Evolutionary conservation across 2,329 filamentous ascomycete species (phyloP), one percentile per base, ranked within the genome.

Genomic region (Nannizziopsis barbatae): DNA sequence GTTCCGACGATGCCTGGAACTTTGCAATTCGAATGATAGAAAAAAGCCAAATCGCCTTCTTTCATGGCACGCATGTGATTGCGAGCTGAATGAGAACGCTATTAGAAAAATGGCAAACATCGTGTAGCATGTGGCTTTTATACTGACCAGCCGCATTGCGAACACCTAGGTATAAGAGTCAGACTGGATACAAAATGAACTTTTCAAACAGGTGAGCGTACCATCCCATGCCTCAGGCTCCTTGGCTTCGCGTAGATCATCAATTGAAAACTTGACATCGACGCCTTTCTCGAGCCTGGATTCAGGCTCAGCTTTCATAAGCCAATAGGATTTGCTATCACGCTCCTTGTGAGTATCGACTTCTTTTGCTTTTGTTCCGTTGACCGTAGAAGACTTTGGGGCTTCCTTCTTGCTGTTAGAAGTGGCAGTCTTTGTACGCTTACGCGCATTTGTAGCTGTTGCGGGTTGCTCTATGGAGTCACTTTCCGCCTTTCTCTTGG

Each of bases 11-110:
- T 87, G 2, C 86, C 90, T 0, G 89, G 88, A 18, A 83, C 77
- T 63, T 93, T 94, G 68, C 86, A 92, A 59, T 92, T 94, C 41
- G 86, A 94, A 67, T 95, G 90, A 63, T 96, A 96, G 70, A 98
- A 96, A 70, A 98, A 96, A 20, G 88, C 89, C 30, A 89, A 74
- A 61, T 98, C 92, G 44, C 89, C 89, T 49, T 81, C 80, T 58
- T 86, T 88, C 92, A 98, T 98, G 7, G 80, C 78, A 27, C 86
- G 79, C 69, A 98, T 81, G 62, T 95, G 87, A 60, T 95, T 96
- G 20, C 86, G 80, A 5, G 90, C 90, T 67, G 64, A 46, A 27
- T 7, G 4, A 27, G 7, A 33, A 8, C 18, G 3, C n/a, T 30
- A 15, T 47, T 37, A 47, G 31, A 17, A 15, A 10, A 41, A 40